Evolutionary conservation across 106 monocot species (phyloP).

Genomic region (Acorus gramineus): DNA sequence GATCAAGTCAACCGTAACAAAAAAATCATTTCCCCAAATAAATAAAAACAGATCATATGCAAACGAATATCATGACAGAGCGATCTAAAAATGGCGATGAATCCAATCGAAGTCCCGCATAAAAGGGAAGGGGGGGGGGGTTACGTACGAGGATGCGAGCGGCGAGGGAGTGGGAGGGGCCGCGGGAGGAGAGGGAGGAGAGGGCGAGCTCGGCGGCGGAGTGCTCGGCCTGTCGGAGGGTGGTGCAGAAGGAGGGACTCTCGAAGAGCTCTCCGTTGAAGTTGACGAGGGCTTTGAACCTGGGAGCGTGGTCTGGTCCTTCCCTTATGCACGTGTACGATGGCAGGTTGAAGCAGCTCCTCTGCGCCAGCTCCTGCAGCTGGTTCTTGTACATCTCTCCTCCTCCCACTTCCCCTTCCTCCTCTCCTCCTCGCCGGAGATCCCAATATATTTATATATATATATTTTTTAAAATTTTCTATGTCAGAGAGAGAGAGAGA

Average conservation of each 20-base stretch:
- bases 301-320: slow-evolving; percentile 87
- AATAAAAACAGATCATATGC: no score
- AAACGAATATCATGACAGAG: no score
- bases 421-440: neutral
- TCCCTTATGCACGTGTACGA: slow-evolving; percentile 79
- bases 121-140: neutral
- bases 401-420: neutral
- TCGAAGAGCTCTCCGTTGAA: slow-evolving; percentile 86
- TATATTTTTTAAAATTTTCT: no score
- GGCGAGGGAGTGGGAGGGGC: slow-evolving; percentile 76
- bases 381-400: slow-evolving; percentile 88
- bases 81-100: no score
- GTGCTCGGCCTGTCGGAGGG: slow-evolving; percentile 91
- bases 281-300: slow-evolving; percentile 86
- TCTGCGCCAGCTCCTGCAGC: slow-evolving; percentile 93
- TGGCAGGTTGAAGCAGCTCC: slow-evolving; percentile 95
- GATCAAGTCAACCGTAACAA: no score
- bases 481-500: no score
- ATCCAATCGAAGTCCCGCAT: no score
- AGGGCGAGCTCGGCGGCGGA: slow-evolving; percentile 82
- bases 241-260: slow-evolving; percentile 82
- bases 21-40: no score
- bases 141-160: slow-evolving; percentile 67
- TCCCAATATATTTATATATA: no score
- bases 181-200: slow-evolving; percentile 55